These are phyloP conservation scores for Plasmodium cynomolgi DNA, from an alignment of 169 alveolate species.

Conservation along the genomic window DNA sequence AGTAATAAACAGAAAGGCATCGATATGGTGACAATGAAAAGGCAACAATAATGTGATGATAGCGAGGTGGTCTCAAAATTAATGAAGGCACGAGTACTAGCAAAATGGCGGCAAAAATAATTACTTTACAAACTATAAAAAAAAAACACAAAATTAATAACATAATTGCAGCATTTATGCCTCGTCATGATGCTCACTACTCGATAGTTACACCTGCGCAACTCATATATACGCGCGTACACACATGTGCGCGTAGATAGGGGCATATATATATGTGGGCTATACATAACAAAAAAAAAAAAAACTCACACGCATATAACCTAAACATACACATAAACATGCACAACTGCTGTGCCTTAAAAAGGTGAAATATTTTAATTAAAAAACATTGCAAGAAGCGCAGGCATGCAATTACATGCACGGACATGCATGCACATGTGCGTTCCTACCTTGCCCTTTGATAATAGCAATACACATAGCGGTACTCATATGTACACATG, in stretches of 20 bases:
- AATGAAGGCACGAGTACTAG: neutral
- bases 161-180: neutral
- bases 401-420: neutral
- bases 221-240: neutral
- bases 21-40: neutral
- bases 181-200: neutral
- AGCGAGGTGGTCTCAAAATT: neutral
- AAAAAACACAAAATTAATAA: neutral
- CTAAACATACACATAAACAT: constrained; percentile 4
- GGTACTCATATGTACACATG: neutral
- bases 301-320: neutral
- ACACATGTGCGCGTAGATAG: neutral
- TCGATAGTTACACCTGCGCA: neutral
- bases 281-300: neutral
- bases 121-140: constrained; percentile 6
- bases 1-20: neutral
- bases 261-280: neutral
- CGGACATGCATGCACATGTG: neutral
- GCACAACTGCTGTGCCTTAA: constrained; percentile 4
- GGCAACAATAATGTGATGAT: neutral
- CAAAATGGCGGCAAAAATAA: neutral
- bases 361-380: neutral
- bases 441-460: neutral
- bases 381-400: neutral
- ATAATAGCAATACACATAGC: neutral